Evolutionary conservation across 78 protist species (phyloP).

Genomic region (Creolimax fragrantissima): DNA sequence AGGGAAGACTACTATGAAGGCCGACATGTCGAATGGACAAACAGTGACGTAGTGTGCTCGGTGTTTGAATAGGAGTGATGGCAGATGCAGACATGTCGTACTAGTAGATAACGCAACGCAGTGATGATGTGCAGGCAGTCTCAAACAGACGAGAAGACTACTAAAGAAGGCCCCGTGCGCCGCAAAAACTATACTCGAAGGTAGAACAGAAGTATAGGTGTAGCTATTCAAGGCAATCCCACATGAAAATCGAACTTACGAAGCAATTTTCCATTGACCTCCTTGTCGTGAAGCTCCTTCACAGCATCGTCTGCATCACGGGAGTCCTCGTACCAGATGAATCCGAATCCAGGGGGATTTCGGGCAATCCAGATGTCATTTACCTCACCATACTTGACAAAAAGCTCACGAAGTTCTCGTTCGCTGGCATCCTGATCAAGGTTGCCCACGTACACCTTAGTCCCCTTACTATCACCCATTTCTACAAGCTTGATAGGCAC

Average conservation of each 20-base stretch:
- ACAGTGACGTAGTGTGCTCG: too few species aligned
- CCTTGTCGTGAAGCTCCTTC: background rate
- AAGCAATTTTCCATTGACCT: background rate
- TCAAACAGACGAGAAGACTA: too few species aligned
- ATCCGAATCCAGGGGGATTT: slow-evolving; percentile 19
- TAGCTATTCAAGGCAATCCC: too few species aligned
- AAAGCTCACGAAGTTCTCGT: slow-evolving; percentile 14
- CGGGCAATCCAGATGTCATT: slow-evolving; percentile 26
- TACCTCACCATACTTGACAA: background rate
- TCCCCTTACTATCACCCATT: background rate
- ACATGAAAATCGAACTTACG: background rate
- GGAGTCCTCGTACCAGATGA: slow-evolving; percentile 1
- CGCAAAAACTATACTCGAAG: too few species aligned
- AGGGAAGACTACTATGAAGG: too few species aligned
- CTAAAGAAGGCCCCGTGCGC: too few species aligned
- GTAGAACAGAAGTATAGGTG: too few species aligned
- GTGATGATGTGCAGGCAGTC: too few species aligned
- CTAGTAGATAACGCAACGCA: too few species aligned
- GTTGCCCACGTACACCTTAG: slow-evolving; percentile 12
- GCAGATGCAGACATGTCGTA: too few species aligned
- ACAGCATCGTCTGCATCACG: slow-evolving; percentile 17
- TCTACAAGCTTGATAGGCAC: background rate
- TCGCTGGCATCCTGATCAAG: background rate
- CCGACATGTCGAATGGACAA: too few species aligned
- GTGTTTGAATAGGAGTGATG: too few species aligned